Evolutionary conservation across 169 alveolate species (phyloP), one percentile per base, ranked within the genome.

Genomic region (Plasmodium billcollinsi): DNA sequence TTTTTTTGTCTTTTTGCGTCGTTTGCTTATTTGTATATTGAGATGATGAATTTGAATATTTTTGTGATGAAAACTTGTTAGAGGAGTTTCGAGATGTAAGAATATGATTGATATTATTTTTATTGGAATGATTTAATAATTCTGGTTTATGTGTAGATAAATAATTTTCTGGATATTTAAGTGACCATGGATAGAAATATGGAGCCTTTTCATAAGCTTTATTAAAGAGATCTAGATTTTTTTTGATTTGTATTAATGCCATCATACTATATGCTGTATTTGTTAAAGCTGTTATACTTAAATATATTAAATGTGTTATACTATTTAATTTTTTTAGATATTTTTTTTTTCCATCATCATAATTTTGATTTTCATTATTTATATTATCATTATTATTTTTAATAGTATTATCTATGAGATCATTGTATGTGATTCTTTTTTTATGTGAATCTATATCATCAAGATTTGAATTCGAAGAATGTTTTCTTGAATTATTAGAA

Each of bases 171-270:
- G 91, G 73, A 49, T 83, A 56, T 21, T 50, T 45, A 29, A 83
- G 15, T 49, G 45, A 58, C 91, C 91, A 83, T 15, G 80, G 85
- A 49, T 83, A 83, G 47, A 67, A 20, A 20, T 21, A 18, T 2
- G 45, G 14, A n/a, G 54, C 91, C 5, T 33, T 56, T 18, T 83
- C 91, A 69, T 69, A 70, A n/a, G 54, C 80, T 7, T 20, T 45
- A 70, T 83, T 58, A 52, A 83, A 11, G 15, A 29, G n/a, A 2
- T 83, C 59, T 73, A 83, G 24, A 67, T 69, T 58, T 29, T 20
- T 20, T 11, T 8, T 3, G 6, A 83, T 33, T 18, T 70, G 24
- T 20, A 83, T 9, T 12, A 45, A 7, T 2, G 15, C 15, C 18
- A 50, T 58, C 26, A 43, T 45, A 12, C 73, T 43, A 67, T 70